Base-by-base conservation (phyloP, 306 rosid species). In the Erythrophleum fordii region DNA sequence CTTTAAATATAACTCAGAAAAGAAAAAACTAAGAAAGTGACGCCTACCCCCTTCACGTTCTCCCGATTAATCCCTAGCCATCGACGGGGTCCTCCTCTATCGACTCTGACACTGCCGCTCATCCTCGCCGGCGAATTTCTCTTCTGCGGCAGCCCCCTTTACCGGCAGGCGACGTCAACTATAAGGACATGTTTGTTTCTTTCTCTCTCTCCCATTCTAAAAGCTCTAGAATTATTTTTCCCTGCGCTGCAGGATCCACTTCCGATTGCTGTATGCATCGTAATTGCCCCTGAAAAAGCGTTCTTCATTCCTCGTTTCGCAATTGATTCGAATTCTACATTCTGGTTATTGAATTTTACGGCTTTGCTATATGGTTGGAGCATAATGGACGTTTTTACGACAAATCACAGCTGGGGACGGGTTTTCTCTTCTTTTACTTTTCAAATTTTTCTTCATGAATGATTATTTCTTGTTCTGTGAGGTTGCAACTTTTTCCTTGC, bases 1-100 rank as follows among this genome's bases (percentile, higher is more conserved):
- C 6, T 5, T 51, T 5, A 18, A 51, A 17, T 17, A 53, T 20
- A 53, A 53, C 59, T 23, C 16, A 12, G 8, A 26, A 59, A 59
- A 2, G 66, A 34, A 8, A 11, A 11, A 58, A 23, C 4, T 23
- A 4, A 56, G 10, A 58, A 59, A 59, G 35, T 14, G 62, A 77
- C 17, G 53, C 31, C 59, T 39, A 0, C 65, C 37, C 60, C 75
- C 31, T 42, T 73, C 79, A 67, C 52, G 26, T 76, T 53, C 84
- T 75, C 79, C 60, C 79, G 76, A 82, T 41, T 78, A 82, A 85
- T 82, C 88, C 88, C 88, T 85, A 85, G 81, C 86, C 41, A 73
- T 85, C 68, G 77, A 66, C 83, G 85, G 88, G 49, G 71, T 68
- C 80, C 28, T 8, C n/a, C 34, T 80, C 80, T 35, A 48, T 45